Evolutionary conservation across 1,139 yeast genomes (phyloP).

Genomic region (Pichiaceae sp.): DNA sequence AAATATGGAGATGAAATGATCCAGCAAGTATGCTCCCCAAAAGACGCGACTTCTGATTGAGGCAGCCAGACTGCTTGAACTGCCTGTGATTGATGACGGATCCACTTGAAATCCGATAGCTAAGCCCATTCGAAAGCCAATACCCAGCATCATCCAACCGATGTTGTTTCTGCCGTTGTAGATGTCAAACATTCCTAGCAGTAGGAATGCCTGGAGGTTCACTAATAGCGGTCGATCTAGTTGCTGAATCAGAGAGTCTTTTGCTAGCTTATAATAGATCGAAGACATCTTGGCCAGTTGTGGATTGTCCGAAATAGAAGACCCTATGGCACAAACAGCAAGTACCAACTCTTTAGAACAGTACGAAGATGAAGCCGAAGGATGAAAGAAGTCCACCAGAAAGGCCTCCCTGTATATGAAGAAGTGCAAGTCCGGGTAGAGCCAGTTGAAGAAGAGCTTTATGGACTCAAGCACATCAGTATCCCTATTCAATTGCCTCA

Average conservation of each 20-base stretch:
- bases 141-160: conserved; percentile 56
- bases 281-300: conserved; percentile 31
- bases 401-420: conserved; percentile 60
- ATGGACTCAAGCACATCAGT: conserved; percentile 18
- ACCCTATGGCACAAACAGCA: conserved; percentile 50
- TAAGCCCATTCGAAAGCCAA: conserved; percentile 57
- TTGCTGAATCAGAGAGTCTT: conserved; percentile 27
- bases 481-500: conserved; percentile 7
- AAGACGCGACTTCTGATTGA: conserved; percentile 50
- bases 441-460: conserved; percentile 53
- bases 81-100: conserved; percentile 34
- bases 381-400: conserved; percentile 43
- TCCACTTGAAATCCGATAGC: conserved; percentile 59
- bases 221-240: conserved; percentile 30
- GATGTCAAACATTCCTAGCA: conserved; percentile 44
- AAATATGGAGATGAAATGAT: conserved; percentile 51
- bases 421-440: conserved; percentile 56
- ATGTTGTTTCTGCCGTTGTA: conserved; percentile 42
- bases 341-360: conserved; percentile 44
- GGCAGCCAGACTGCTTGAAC: conserved; percentile 7
- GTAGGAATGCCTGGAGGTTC: conserved; percentile 38
- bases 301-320: conserved; percentile 35
- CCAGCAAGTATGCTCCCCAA: conserved; percentile 64
- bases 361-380: conserved; percentile 22
- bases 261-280: conserved; percentile 35